Base-by-base conservation (phyloP, 2,329 filamentous ascomycete genomes). In the Aspergillus cejpii region DNA sequence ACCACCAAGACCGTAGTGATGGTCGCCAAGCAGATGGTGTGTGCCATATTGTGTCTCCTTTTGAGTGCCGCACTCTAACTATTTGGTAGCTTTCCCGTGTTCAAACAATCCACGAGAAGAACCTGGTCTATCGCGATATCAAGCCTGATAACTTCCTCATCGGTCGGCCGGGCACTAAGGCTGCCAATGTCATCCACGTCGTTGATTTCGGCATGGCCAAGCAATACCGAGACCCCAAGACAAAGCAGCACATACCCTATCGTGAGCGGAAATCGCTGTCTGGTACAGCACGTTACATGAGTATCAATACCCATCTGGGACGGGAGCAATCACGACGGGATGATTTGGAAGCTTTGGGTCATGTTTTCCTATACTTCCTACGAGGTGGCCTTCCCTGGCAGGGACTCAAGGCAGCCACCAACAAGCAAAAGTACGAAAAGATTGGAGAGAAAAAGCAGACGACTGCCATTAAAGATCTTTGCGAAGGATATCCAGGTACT, bases 391-490 rank as follows among this genome's bases (percentile, higher is more conserved):
- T 84, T 41, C 80, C 80, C 44, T 84, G 80, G 80, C 80, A 84
- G 64, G 80, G 80, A 43, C 67, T 83, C 47, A 83, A 83, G 67
- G 80, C 80, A 58, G 80, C 80, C 12, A 84, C 80, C 44, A 84
- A 84, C 71, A 84, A 98, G 80, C 92, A 98, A 67, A 98, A 98
- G 74, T 98, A 98, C 67, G 92, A 98, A 74, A 97, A 97, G 79
- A 98, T 98, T 70, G 92, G 92, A 37, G 91, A 98, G 77, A 97
- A 98, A 84, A 98, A 98, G 76, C 92, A 97, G 74, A 96, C 91
- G 0, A 97, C 92, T 17, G 80, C 81, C 4, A 94, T 98, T 73
- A 95, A 96, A 74, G 92, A 98, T 60, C 80, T 98, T 12, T 97
- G 91, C 66, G 90, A 96, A 58, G 85, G 88, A 41, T 97, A 94